phyloP scores from a whole-genome alignment of 2,329 filamentous ascomycete species.

The Exophiala mesophila region DNA sequence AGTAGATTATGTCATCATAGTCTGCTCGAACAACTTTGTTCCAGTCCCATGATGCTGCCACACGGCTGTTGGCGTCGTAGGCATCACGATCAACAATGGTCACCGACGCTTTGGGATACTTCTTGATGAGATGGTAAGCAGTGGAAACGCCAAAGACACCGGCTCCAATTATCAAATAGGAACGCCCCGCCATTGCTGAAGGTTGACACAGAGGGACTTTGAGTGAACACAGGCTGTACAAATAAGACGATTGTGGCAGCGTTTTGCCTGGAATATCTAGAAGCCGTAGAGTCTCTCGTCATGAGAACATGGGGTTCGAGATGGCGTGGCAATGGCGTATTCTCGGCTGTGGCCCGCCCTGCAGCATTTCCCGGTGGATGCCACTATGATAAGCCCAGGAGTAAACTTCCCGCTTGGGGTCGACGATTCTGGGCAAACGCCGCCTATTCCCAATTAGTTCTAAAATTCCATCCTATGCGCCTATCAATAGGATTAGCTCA shows the following conservation, averaged over 20 bases:
- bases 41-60: slow-evolving; percentile 28
- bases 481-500: too few relatives aligned
- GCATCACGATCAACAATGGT: slow-evolving; percentile 40
- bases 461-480: background rate
- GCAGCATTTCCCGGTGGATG: too few relatives aligned
- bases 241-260: too few relatives aligned
- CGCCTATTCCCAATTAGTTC: background rate
- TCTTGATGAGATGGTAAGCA: slow-evolving; percentile 48
- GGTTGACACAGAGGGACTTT: too few relatives aligned
- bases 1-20: slow-evolving; percentile 29
- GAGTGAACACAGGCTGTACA: too few relatives aligned
- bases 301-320: too few relatives aligned
- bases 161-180: slow-evolving; percentile 43
- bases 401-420: background rate
- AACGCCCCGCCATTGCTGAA: slow-evolving; percentile 1
- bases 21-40: slow-evolving; percentile 28
- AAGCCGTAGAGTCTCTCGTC: too few relatives aligned
- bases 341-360: background rate
- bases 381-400: background rate
- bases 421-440: background rate
- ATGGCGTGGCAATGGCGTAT: background rate
- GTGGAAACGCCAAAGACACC: slow-evolving; percentile 51
- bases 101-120: slow-evolving; percentile 44
- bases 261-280: too few relatives aligned
- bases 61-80: slow-evolving; percentile 34